Evolutionary conservation across 768 basidiomycete genomes (phyloP).

Genomic region (Leccinum olivaceopallidum): DNA sequence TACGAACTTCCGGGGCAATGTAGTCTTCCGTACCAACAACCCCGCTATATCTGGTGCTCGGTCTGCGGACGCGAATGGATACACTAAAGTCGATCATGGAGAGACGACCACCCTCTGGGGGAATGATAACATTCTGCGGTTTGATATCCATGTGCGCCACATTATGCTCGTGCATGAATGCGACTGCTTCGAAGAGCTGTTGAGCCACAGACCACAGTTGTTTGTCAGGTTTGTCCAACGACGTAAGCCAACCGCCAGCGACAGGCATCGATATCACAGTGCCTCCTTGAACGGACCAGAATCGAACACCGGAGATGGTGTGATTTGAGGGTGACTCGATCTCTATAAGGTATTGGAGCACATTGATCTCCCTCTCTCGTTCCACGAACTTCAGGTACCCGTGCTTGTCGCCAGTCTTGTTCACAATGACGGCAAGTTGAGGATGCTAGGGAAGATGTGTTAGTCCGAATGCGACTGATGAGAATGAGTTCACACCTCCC

Average conservation of each 20-base stretch:
- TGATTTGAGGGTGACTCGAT: constrained; percentile 10
- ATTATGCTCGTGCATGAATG: constrained; percentile 17
- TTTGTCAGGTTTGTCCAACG: not conserved
- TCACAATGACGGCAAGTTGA: constrained; percentile 6
- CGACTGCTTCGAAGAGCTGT: constrained; percentile 6
- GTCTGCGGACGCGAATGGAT: not conserved
- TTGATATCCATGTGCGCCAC: constrained; percentile 22
- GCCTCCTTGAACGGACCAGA: constrained; percentile 5
- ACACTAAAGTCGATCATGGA: constrained; percentile 2
- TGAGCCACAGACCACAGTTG: not conserved
- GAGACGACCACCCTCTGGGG: not conserved
- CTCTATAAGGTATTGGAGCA: constrained; percentile 9
- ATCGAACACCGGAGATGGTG: constrained; percentile 7
- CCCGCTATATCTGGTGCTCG: not conserved
- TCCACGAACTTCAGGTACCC: constrained; percentile 15
- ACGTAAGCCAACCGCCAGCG: not conserved
- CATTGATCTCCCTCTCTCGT: constrained; percentile 4
- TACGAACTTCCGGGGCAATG: constrained; percentile 1
- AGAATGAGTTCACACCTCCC: too few relatives aligned
- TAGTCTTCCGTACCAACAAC: constrained; percentile 1
- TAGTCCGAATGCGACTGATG: not conserved
- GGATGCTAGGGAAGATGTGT: constrained; percentile 13
- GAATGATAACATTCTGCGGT: not conserved
- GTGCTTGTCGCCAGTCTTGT: not conserved
- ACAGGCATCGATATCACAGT: constrained; percentile 2